Evolutionary conservation across 345 rosid genomes (phyloP).

Genomic region (Stellera chamaejasme): DNA sequence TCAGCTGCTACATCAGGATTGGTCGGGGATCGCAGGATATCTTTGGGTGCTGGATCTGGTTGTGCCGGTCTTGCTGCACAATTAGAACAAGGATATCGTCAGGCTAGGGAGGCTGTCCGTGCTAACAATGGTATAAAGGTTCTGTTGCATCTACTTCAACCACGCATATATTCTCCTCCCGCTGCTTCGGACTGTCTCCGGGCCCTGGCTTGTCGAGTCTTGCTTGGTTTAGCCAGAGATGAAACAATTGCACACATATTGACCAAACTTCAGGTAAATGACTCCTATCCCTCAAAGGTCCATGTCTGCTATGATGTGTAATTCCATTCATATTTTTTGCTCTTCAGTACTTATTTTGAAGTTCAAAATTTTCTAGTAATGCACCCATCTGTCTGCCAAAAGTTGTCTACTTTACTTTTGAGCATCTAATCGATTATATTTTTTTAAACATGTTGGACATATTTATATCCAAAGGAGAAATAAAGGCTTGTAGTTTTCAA

Average conservation of each 20-base stretch:
- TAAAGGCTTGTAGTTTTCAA: no score
- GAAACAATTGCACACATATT: constrained; percentile 94
- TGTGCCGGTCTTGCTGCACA: constrained; percentile 98
- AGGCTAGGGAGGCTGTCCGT: constrained; percentile 95
- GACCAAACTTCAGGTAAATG: constrained; percentile 90
- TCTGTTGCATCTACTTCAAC: constrained; percentile 92
- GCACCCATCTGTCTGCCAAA: no score
- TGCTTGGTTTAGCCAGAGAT: constrained; percentile 98
- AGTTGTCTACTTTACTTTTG: no score
- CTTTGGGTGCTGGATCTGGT: constrained; percentile 95
- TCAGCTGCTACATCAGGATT: constrained; percentile 67
- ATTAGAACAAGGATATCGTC: constrained; percentile 93
- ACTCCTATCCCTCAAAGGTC: no score
- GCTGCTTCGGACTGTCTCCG: constrained; percentile 90
- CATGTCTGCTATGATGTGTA: background rate
- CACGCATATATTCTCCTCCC: constrained; percentile 83
- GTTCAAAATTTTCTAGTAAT: background rate
- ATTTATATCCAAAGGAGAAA: no score
- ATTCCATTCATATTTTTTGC: constrained; percentile 1
- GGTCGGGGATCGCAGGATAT: constrained; percentile 95
- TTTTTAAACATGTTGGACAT: no score
- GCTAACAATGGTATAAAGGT: constrained; percentile 95
- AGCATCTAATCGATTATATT: no score
- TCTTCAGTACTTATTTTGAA: background rate
- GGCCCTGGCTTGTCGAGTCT: constrained; percentile 87